A percentile compares a stretch with the other conserved stretches of the same genome.
Conservation (phyloP, 495 filamentous ascomycete species). For the Aspergillus haitiensis region DNA sequence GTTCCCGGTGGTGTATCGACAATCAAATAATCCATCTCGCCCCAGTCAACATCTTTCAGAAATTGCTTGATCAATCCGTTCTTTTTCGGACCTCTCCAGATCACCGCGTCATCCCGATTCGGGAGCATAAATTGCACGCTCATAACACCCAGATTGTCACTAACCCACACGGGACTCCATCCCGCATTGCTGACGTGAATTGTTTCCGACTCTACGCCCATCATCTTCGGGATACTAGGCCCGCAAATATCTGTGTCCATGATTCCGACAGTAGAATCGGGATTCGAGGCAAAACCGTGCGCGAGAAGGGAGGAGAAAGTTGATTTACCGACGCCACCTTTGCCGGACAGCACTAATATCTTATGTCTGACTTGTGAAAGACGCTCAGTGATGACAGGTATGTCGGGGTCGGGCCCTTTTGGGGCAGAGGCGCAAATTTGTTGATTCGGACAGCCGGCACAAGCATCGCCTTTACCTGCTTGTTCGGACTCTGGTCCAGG, state of each 20-base stretch:
- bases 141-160: conserved; percentile 91
- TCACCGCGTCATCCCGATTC: conserved; percentile 86
- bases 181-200: conserved; percentile 82
- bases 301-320: conserved; percentile 87
- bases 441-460: conserved; percentile 94
- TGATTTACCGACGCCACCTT: conserved; percentile 95
- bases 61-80: conserved; percentile 98
- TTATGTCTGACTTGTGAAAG: conserved; percentile 84
- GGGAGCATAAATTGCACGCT: conserved; percentile 97
- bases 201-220: conserved; percentile 89
- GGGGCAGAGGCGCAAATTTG: conserved; percentile 89
- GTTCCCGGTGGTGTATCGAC: conserved; percentile 97
- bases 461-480: conserved; percentile 84
- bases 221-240: conserved; percentile 94
- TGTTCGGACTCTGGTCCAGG: conserved; percentile 87
- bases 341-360: conserved; percentile 86
- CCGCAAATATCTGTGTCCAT: conserved; percentile 98
- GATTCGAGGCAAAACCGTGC: conserved; percentile 79
- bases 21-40: conserved; percentile 85
- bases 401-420: conserved; percentile 94
- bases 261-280: conserved; percentile 74
- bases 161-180: conserved; percentile 92
- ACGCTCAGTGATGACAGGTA: conserved; percentile 80
- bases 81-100: conserved; percentile 98
- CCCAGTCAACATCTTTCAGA: conserved; percentile 96